Evolutionary conservation across 2,329 filamentous ascomycete species (phyloP), one percentile per base, ranked within the genome.

Genomic region (Phoma sp.): DNA sequence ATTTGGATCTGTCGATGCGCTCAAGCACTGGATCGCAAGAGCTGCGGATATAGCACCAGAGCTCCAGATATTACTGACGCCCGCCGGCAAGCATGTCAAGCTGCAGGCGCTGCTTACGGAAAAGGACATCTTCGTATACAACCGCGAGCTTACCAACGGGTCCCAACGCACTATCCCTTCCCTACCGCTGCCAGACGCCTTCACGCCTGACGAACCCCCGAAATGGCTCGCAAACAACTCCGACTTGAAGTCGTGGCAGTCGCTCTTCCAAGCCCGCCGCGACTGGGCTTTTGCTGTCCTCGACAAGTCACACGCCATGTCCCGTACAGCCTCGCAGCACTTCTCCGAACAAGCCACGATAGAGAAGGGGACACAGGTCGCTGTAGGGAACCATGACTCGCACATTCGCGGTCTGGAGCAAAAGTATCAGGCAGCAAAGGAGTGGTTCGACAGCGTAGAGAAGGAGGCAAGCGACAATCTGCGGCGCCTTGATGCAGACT

Each of bases 41-140:
- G 85, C 89, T 69, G 89, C 88, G 48, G 84, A 85, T 38, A 91
- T 99, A 64, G 85, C 90, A 15, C 73, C 85, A 36, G 85, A 90
- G 65, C 87, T 90, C 76, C 91, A 98, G 74, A 93, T 99, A 63
- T 83, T 94, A 62, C 86, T 99, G 77, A 97, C 92, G 13, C 83
- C 86, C 4, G 86, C 91, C 63, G 94, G 94, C 43, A 93, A 90
- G 77, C 90, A 91, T 67, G 86, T 95, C 69, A 93, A 93, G 77
- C 81, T 87, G 32, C 90, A 94, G 71, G 89, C 87, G 32, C 83
- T 97, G 43, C 85, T 91, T 62, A 87, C 85, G 32, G 94, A 97
- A 84, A 90, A 86, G 63, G 92, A 98, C 74, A 87, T 99, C 53
- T 98, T 90, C 73, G 86, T 98, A 47, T 99, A 96, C 77, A 92